Conservation (phyloP, 2,329 filamentous ascomycete genomes). For the Penicillium nordicum region DNA sequence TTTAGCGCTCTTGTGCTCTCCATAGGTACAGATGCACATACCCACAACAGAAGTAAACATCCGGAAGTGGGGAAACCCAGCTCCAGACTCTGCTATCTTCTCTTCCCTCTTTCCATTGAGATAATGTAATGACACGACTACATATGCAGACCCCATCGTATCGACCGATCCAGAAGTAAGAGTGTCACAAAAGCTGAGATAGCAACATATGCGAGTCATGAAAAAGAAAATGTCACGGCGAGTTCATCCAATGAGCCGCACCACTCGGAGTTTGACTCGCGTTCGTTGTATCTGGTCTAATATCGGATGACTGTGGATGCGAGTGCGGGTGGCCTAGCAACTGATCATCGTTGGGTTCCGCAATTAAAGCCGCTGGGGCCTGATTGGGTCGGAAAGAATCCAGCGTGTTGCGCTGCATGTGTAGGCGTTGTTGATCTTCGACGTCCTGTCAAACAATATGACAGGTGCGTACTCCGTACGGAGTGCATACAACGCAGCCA, state of each 20-base stretch:
- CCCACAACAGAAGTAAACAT: neutral
- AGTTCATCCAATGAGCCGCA: neutral
- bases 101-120: neutral
- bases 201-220: neutral
- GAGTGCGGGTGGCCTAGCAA: neutral
- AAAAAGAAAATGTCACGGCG: neutral
- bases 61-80: neutral
- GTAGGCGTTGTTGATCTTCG: constrained; percentile 1
- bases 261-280: neutral
- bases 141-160: neutral
- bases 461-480: neutral
- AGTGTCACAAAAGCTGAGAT: neutral
- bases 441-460: neutral
- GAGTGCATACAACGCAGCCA: neutral
- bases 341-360: neutral
- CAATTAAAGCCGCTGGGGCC: neutral
- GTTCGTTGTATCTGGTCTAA: neutral
- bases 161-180: neutral
- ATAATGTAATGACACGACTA: neutral
- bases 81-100: neutral
- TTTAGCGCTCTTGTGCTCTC: neutral
- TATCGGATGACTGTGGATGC: neutral
- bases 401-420: neutral
- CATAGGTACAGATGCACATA: neutral
- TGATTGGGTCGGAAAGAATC: neutral